phyloP scores from a whole-genome alignment of 305 asterid genomes.

The Solanum hybrid region DNA sequence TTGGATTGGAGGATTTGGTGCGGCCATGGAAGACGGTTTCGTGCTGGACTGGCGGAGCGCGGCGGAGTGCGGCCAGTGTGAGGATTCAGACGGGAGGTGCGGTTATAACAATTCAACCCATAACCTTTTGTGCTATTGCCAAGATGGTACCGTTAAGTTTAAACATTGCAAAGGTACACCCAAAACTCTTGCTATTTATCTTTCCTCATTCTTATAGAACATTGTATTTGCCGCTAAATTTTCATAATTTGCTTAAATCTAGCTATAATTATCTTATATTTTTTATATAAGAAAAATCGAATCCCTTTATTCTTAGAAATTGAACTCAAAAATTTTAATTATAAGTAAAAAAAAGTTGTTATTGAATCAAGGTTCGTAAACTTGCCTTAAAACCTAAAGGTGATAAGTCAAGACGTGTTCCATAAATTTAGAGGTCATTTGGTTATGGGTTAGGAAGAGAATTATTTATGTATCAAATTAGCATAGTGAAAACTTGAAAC shows the following conservation, averaged over 20 bases:
- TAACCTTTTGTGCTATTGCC: neutral
- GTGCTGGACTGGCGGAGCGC: neutral
- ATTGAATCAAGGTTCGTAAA: neutral
- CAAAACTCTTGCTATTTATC: neutral
- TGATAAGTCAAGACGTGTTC: neutral
- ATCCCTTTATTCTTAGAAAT: neutral
- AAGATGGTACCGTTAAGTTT: neutral
- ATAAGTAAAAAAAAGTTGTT: rapidly evolving
- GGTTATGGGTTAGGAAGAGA: neutral
- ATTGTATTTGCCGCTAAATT: neutral
- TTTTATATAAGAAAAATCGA: neutral
- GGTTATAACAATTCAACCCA: neutral
- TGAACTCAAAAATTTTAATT: neutral
- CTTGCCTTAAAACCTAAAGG: neutral
- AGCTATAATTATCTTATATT: neutral
- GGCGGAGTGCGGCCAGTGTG: neutral
- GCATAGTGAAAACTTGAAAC: neutral
- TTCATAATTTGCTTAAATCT: neutral
- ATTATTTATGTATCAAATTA: neutral
- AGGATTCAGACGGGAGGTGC: constrained; percentile 1
- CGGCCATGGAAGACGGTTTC: neutral
- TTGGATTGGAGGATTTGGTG: neutral
- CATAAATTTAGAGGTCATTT: neutral
- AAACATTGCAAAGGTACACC: neutral
- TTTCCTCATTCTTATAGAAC: neutral